Conservation (phyloP, 768 basidiomycete species). For the Tephrocybe sp. region DNA sequence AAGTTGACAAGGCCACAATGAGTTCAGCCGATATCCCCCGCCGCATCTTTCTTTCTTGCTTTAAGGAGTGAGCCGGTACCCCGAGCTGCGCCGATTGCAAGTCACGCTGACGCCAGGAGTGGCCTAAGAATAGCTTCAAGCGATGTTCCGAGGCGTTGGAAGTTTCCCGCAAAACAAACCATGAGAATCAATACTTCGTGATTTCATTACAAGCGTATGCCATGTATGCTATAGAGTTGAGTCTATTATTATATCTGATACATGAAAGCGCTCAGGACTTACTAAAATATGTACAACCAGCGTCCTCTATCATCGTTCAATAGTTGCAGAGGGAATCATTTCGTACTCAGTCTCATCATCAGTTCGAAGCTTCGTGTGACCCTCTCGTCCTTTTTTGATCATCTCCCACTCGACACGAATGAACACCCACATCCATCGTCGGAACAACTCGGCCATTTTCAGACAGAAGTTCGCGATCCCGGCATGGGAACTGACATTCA, state of each 20-base stretch:
- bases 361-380: conserved; percentile 21
- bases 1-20: not conserved
- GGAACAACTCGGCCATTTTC: conserved; percentile 84
- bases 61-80: conserved; percentile 1
- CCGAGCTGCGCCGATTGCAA: conserved; percentile 2
- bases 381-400: conserved; percentile 52
- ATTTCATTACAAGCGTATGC: conserved; percentile 7
- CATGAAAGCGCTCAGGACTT: not conserved
- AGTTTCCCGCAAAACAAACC: not conserved
- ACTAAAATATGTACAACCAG: conserved; percentile 10
- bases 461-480: conserved; percentile 85
- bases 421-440: conserved; percentile 99
- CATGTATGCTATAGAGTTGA: conserved; percentile 3
- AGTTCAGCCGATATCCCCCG: conserved; percentile 11
- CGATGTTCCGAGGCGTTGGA: not conserved
- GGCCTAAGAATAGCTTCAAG: not conserved
- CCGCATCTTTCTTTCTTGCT: not conserved
- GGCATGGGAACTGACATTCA: conserved; percentile 77
- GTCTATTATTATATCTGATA: conserved; percentile 1
- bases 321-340: conserved; percentile 34
- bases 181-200: not conserved
- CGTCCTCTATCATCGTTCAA: conserved; percentile 15
- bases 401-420: conserved; percentile 96
- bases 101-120: not conserved
- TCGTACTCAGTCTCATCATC: conserved; percentile 41